phyloP scores from a whole-genome alignment of 345 rosid genomes.

The Rhizophora apiculata region DNA sequence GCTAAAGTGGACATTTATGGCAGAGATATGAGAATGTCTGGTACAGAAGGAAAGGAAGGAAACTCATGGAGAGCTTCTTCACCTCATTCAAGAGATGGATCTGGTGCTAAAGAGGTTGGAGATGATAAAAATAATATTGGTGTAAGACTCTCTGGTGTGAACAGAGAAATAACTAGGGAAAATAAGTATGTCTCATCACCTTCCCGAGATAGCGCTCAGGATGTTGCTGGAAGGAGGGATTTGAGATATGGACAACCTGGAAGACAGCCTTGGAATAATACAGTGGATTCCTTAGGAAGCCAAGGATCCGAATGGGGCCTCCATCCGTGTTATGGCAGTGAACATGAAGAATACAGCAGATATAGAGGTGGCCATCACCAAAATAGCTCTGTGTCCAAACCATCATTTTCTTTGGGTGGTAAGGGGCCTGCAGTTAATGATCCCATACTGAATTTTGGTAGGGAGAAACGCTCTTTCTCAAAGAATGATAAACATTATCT shows the following conservation, averaged over 20 bases:
- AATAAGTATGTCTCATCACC: slow-evolving; percentile 44
- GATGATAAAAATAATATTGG: slow-evolving; percentile 41
- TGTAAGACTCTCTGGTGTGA: slow-evolving; percentile 44
- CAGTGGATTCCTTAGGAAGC: slow-evolving; percentile 39
- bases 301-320: slow-evolving; percentile 43
- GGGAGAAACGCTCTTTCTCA: slow-evolving; percentile 55
- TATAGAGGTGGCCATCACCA: slow-evolving; percentile 39
- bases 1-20: slow-evolving; percentile 37
- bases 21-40: slow-evolving; percentile 42
- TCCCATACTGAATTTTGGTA: slow-evolving; percentile 45
- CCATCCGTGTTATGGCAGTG: slow-evolving; percentile 47
- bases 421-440: slow-evolving; percentile 45
- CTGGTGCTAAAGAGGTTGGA: slow-evolving; percentile 40
- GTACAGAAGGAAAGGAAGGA: slow-evolving; percentile 64
- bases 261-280: slow-evolving; percentile 58
- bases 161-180: slow-evolving; percentile 53
- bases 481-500: slow-evolving; percentile 68
- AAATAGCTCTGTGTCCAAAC: slow-evolving; percentile 37
- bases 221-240: slow-evolving; percentile 59
- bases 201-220: slow-evolving; percentile 44
- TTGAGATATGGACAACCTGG: slow-evolving; percentile 50
- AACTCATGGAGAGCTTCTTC: slow-evolving; percentile 69
- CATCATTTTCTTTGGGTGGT: slow-evolving; percentile 45
- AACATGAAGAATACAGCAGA: slow-evolving; percentile 55
- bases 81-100: slow-evolving; percentile 44